A percentile compares a stretch with the other conserved stretches of the same genome.
phyloP scores from a whole-genome alignment of 2,329 filamentous ascomycete species.

The Exophiala aquamarina region DNA sequence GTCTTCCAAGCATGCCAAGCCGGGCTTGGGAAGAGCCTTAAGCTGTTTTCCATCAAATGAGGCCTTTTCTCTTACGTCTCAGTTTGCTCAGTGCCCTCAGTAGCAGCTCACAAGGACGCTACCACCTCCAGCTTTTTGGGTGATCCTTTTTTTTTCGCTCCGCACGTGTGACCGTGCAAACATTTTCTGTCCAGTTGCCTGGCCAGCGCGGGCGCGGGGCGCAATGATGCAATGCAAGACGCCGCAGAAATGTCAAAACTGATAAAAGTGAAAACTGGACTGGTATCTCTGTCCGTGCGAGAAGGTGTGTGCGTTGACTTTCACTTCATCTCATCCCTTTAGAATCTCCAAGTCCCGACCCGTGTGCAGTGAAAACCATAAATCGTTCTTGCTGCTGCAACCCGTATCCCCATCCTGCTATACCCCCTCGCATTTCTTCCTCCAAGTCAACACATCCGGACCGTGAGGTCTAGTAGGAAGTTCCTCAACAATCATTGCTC shows the following conservation, averaged over 20 bases:
- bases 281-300: not conserved
- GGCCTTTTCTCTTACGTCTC: slow-evolving; percentile 24
- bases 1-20: too few species aligned
- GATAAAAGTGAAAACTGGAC: not conserved
- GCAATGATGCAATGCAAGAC: slow-evolving; percentile 4
- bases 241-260: not conserved
- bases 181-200: slow-evolving; percentile 2
- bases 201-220: not conserved
- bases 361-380: too few species aligned
- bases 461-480: too few species aligned
- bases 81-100: slow-evolving; percentile 3
- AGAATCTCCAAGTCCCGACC: too few species aligned
- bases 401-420: too few species aligned
- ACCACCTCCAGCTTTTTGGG: not conserved
- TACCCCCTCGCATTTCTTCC: too few species aligned
- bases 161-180: slow-evolving; percentile 22
- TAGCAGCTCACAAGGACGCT: not conserved
- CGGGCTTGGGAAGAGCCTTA: slow-evolving; percentile 1
- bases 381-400: too few species aligned
- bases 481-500: too few species aligned
- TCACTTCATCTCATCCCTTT: not conserved
- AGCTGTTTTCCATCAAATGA: slow-evolving; percentile 11
- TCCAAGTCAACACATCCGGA: too few species aligned
- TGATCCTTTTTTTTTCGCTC: slow-evolving; percentile 18
- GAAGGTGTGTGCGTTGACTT: too few species aligned